These are phyloP conservation scores for Globisporangium emineosum DNA, from an alignment of 352 stramenopile species.

Conservation along the genomic window DNA sequence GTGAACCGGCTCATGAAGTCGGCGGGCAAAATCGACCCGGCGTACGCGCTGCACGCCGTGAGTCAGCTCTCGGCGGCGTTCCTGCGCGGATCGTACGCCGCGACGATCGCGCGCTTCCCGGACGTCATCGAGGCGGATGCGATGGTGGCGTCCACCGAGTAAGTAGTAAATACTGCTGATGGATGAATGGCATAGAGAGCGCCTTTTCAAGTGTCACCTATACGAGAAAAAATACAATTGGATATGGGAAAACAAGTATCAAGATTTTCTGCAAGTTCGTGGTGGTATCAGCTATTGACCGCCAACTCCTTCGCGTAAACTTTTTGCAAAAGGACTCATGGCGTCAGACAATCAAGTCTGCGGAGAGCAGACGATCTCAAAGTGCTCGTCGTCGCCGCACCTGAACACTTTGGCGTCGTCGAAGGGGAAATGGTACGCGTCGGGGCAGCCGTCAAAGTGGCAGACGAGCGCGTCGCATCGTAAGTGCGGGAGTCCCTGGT, in stretches of 20 bases:
- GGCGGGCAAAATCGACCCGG: constrained; percentile 41
- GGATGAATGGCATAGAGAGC: not conserved
- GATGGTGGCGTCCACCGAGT: not conserved
- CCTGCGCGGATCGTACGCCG: constrained; percentile 31
- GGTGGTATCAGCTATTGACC: too few relatives aligned
- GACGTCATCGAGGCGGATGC: constrained; percentile 25
- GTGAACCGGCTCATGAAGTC: constrained; percentile 53
- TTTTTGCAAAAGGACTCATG: too few relatives aligned
- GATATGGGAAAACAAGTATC: not conserved
- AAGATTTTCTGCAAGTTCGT: too few relatives aligned
- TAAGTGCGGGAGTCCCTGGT: not conserved
- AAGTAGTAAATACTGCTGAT: not conserved
- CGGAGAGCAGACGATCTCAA: constrained; percentile 28
- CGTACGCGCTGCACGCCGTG: constrained; percentile 39
- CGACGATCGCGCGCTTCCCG: constrained; percentile 28
- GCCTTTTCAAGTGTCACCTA: not conserved
- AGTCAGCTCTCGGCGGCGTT: constrained; percentile 49
- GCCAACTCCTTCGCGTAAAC: too few relatives aligned
- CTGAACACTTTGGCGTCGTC: constrained; percentile 27
- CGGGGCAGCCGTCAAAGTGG: constrained; percentile 14
- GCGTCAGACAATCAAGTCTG: constrained; percentile 12
- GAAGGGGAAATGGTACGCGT: constrained; percentile 24
- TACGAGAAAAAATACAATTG: not conserved
- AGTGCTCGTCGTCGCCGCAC: constrained; percentile 20
- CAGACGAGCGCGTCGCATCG: constrained; percentile 20